Evolutionary conservation across 768 basidiomycete genomes (phyloP).

Genomic region (Paxillus rubicundulus): DNA sequence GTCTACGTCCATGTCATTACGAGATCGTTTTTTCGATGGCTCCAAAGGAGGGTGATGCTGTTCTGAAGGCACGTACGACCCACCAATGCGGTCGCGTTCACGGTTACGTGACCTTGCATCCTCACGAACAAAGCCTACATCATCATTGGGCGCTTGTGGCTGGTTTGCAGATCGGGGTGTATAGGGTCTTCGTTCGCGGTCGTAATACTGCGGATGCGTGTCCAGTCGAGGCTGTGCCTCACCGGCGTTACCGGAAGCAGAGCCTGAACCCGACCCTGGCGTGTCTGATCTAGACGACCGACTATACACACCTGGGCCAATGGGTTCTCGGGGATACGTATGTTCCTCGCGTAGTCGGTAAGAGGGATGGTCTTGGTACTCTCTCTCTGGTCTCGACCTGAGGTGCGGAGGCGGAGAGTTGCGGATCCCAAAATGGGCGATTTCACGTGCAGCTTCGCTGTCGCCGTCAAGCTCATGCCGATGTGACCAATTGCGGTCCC

Average conservation of each 20-base stretch:
- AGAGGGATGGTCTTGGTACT: constrained; percentile 29
- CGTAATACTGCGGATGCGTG: constrained; percentile 44
- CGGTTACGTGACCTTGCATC: constrained; percentile 43
- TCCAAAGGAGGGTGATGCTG: constrained; percentile 43
- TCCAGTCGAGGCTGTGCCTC: constrained; percentile 54
- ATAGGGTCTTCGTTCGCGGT: constrained; percentile 50
- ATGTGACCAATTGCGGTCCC: constrained; percentile 40
- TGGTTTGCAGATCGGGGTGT: constrained; percentile 51
- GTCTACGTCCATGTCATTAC: constrained; percentile 65
- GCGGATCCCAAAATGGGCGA: constrained; percentile 28
- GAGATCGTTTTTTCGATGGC: constrained; percentile 52
- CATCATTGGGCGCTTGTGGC: constrained; percentile 38
- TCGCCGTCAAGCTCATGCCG: constrained; percentile 45
- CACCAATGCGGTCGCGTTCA: constrained; percentile 39
- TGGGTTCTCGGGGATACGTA: constrained; percentile 30
- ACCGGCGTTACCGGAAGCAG: constrained; percentile 34
- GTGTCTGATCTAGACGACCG: constrained; percentile 55
- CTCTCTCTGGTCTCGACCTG: constrained; percentile 36
- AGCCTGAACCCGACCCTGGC: constrained; percentile 54
- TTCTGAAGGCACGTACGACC: constrained; percentile 31
- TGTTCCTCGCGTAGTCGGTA: constrained; percentile 31
- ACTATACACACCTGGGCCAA: constrained; percentile 29
- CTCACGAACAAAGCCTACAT: constrained; percentile 53
- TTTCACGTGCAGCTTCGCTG: constrained; percentile 34
- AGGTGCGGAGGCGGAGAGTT: constrained; percentile 43